Base-by-base conservation (phyloP, 345 rosid genomes). In the Stellera chamaejasme region DNA sequence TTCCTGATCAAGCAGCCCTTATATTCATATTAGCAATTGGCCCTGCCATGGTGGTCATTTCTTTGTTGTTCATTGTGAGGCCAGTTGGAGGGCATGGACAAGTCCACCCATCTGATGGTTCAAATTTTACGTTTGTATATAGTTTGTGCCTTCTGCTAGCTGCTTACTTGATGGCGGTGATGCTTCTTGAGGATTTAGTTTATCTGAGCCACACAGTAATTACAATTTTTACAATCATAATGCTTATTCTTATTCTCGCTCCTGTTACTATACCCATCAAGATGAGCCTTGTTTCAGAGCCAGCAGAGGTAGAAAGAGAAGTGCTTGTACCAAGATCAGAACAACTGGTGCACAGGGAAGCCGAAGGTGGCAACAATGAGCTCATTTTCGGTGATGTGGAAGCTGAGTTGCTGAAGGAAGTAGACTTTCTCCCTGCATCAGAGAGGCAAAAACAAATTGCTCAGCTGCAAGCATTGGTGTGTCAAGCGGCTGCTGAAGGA, bases 31-130 rank as follows among this genome's bases (percentile, higher is more conserved):
- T 87, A 48, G 96, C 96, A 2, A 96, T 87, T 57, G 94, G 76
- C 13, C 97, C 97, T 19, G 75, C 85, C 6, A 83, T 85, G 76
- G 85, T 87, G 2, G 80, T 73, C 50, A 67, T 81, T 58, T 66
- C 73, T 36, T 69, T 85, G 11, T 87, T 90, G 97, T 90, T 87
- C 72, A 53, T 83, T 39, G 67, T 90, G 52, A 78, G 96, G 67
- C 97, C 96, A 10, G 97, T 85, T 23, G 82, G 82, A 65, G 97
- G 97, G 58, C 97, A 90, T 58, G 79, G 80, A 59, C 97, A 90
- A 66, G 56, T 81, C 9, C 79, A 84, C 56, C 63, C 82, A 16
- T 73, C 87, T 0, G 96, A 90, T 61, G 80, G 75, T 46, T 55
- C 68, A 3, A 83, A 91, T 65, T 87, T 72, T 61, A 67, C 84